Conservation (phyloP, 2,329 filamentous ascomycete genomes). For the Rutstroemia sp. region DNA sequence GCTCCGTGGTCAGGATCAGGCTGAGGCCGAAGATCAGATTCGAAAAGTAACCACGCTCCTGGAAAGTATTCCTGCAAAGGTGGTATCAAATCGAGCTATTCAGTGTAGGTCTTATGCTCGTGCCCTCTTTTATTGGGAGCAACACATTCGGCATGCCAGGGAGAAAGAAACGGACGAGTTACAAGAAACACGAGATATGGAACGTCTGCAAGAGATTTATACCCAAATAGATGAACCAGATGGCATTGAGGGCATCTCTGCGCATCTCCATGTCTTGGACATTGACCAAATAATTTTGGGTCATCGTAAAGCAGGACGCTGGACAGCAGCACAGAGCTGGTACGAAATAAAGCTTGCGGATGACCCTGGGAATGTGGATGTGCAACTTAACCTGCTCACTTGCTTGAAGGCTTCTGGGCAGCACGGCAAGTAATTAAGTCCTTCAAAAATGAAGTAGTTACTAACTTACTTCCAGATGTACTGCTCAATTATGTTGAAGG, state of each 20-base stretch:
- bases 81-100: conserved; percentile 77
- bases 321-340: conserved; percentile 95
- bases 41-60: conserved; percentile 66
- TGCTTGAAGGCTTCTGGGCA: conserved; percentile 95
- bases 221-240: conserved; percentile 97
- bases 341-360: conserved; percentile 86
- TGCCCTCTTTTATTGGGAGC: conserved; percentile 90
- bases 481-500: conserved; percentile 81
- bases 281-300: conserved; percentile 90
- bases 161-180: conserved; percentile 16
- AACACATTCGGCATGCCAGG: conserved; percentile 60
- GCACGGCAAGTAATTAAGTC: conserved; percentile 53
- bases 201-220: conserved; percentile 86
- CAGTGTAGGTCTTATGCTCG: conserved; percentile 90
- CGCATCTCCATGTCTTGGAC: conserved; percentile 77
- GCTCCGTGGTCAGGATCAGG: conserved; percentile 24
- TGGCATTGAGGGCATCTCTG: conserved; percentile 88
- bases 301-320: conserved; percentile 85
- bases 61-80: conserved; percentile 57
- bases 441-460: not conserved
- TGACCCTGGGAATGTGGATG: conserved; percentile 65
- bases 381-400: conserved; percentile 75
- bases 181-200: conserved; percentile 58
- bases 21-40: conserved; percentile 37
- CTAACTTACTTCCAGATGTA: conserved; percentile 49